phyloP scores from a whole-genome alignment of 257 asterid genomes.

The Solanum megistacrolobum region DNA sequence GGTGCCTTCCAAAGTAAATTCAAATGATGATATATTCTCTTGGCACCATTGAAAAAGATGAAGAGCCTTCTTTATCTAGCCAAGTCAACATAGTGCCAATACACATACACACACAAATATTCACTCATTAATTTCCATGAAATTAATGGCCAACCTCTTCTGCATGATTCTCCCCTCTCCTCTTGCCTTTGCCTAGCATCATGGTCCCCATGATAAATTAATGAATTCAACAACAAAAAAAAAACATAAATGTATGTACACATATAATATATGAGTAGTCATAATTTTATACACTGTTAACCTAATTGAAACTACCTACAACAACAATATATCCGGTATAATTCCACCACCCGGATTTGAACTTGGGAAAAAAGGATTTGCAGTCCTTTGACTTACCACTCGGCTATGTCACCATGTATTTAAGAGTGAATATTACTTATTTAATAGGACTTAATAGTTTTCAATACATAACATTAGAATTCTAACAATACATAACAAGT shows the following conservation, averaged over 20 bases:
- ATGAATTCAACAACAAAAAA: neutral
- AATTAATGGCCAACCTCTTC: neutral
- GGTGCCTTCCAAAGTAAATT: neutral
- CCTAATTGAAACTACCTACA: neutral
- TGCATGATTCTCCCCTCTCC: neutral
- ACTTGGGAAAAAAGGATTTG: no score
- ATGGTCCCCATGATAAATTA: neutral
- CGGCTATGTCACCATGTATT: neutral
- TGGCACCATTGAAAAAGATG: constrained; percentile 8
- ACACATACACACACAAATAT: neutral
- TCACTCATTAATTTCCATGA: neutral
- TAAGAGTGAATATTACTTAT: neutral
- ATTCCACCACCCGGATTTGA: neutral
- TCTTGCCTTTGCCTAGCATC: neutral
- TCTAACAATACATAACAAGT: neutral
- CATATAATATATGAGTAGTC: neutral
- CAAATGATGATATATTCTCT: constrained; percentile 3
- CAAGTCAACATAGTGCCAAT: neutral
- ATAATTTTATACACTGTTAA: neutral
- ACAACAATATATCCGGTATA: neutral
- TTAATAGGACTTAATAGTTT: neutral
- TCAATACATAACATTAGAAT: neutral
- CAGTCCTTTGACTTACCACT: neutral
- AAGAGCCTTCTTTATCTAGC: neutral
- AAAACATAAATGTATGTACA: neutral